Base-by-base conservation (phyloP, 2,329 filamentous ascomycete species). In the Plectosphaerella plurivora region DNA sequence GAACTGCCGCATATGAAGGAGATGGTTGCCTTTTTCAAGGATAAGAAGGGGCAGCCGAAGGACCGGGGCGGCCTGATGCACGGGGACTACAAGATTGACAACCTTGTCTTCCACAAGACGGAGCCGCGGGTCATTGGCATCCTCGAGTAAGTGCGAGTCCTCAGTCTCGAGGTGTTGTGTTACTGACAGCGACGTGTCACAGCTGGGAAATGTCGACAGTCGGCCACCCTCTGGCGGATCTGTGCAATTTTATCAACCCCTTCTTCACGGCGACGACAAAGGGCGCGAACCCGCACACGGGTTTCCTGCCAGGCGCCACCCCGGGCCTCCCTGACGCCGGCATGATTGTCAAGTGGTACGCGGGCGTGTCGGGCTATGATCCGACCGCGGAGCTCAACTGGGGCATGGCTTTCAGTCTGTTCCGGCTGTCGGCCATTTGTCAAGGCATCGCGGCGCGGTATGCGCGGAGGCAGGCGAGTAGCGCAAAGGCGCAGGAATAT, bases 181-280 rank as follows among this genome's bases (percentile, higher is more conserved):
- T 11, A 28, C 35, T 15, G n/a, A 41, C 18, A 18, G 14, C 28
- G 5, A 10, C 42, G 47, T n/a, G 49, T 18, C 9, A 18, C 62
- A 83, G 81, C 73, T 97, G 93, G 93, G 94, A 97, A 74, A 96
- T 99, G 91, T 91, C 91, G 36, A 97, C 94, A 0, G 86, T 97
- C 51, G 94, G 94, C n/a, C 93, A 99, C 68, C 94, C 94, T 1
- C 81, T 97, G 20, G 93, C 89, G 6, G 94, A 99, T 67, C 75
- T 97, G 41, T 86, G 86, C 68, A 97, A 97, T 70, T 76, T 97
- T 16, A 57, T 74, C 49, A 73, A 63, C 51, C 70, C 68, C 49
- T 75, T 72, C 61, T 73, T 68, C 63, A 66, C 65, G 49, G 65
- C 69, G 35, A 60, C 63, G 49, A 54, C 59, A 51, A 70, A 37